phyloP scores from a whole-genome alignment of 169 alveolate species.

The Cyclospora cayetanensis region DNA sequence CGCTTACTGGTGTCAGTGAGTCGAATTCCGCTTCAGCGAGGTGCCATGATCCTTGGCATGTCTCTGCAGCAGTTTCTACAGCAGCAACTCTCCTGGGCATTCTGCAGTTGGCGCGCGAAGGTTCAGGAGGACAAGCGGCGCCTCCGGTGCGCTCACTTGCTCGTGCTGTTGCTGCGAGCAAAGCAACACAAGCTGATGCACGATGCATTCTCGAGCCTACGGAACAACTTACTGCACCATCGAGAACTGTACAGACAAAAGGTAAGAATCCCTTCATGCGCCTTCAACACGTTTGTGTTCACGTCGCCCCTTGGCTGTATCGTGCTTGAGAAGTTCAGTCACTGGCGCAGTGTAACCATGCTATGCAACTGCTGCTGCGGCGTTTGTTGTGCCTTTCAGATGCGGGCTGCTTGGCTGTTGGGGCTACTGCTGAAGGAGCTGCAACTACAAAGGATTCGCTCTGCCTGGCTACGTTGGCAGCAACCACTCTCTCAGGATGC shows the following conservation, averaged over 20 bases:
- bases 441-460: not conserved
- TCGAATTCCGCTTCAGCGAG: slow-evolving; percentile 31
- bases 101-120: not conserved
- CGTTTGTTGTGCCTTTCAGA: not conserved
- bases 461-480: slow-evolving; percentile 8
- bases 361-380: not conserved
- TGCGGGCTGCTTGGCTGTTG: slow-evolving; percentile 35
- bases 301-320: not conserved
- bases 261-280: not conserved
- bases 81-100: slow-evolving; percentile 1
- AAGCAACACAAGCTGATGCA: not conserved
- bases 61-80: slow-evolving; percentile 33
- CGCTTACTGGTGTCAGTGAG: not conserved
- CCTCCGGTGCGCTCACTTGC: not conserved
- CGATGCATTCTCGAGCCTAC: slow-evolving; percentile 7
- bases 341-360: not conserved
- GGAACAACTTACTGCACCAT: not conserved
- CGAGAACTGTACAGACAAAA: slow-evolving; percentile 29
- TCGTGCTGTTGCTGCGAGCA: not conserved
- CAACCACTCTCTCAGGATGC: not conserved
- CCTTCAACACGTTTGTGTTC: not conserved
- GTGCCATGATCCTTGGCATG: not conserved
- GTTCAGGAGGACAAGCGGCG: not conserved
- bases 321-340: not conserved
- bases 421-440: slow-evolving; percentile 16